These are phyloP conservation scores for Fusarium sterilihyphosum DNA, from an alignment of 2,329 filamentous ascomycete genomes.

Conservation along the genomic window DNA sequence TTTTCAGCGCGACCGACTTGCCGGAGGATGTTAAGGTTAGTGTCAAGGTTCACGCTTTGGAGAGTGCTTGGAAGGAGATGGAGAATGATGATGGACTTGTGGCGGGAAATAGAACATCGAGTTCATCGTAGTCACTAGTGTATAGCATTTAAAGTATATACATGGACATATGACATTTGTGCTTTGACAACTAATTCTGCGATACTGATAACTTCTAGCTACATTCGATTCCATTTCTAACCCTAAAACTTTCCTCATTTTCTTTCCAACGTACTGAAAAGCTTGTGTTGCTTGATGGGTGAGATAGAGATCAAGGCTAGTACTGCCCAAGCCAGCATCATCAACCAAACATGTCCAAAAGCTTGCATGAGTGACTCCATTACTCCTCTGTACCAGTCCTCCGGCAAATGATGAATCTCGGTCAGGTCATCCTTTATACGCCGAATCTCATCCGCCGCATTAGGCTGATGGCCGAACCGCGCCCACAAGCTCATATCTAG, in stretches of 20 bases:
- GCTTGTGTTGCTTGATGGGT: constrained; percentile 8
- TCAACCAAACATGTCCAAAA: constrained; percentile 13
- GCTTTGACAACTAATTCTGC: background rate
- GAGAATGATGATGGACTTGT: constrained; percentile 3
- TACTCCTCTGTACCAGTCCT: constrained; percentile 5
- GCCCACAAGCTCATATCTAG: background rate
- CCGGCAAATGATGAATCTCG: background rate
- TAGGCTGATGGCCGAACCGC: background rate
- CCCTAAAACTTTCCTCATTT: background rate
- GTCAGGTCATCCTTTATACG: background rate
- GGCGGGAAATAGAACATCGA: background rate
- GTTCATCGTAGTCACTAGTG: background rate
- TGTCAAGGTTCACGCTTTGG: constrained; percentile 37
- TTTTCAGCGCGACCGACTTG: constrained; percentile 30
- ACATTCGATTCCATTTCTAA: background rate
- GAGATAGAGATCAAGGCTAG: constrained; percentile 1
- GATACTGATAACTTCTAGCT: background rate
- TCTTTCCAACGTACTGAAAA: background rate
- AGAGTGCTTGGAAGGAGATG: constrained; percentile 41
- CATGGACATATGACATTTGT: background rate
- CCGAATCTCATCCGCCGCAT: background rate
- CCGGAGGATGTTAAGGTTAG: constrained; percentile 34
- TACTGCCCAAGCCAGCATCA: background rate
- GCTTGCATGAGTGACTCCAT: constrained; percentile 2
- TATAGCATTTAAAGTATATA: background rate